Percentiles rank a stretch among this genome's conserved stretches.
phyloP scores from a whole-genome alignment of 345 rosid species.

The Citrus cavaleriei region DNA sequence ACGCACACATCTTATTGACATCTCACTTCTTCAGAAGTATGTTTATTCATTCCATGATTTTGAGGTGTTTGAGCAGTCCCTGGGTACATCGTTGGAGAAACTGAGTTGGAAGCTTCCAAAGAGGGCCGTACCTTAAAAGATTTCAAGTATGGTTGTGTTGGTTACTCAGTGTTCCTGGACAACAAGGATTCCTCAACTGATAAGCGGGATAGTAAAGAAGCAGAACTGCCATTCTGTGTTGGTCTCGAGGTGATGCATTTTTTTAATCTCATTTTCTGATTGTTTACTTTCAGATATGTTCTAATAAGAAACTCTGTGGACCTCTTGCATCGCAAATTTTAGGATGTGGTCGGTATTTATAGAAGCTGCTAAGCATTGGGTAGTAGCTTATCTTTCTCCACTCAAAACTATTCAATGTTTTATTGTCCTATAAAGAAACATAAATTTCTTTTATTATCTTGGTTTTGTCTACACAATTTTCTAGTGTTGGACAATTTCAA shows the following conservation, averaged over 20 bases:
- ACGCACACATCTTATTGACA: not conserved
- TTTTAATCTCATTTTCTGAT: slow-evolving; percentile 6
- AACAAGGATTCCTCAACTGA: slow-evolving; percentile 24
- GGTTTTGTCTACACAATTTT: not conserved
- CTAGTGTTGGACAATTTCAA: not conserved
- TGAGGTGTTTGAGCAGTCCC: slow-evolving; percentile 29
- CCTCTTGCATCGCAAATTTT: not conserved
- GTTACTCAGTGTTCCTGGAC: slow-evolving; percentile 40
- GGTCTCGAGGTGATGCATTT: slow-evolving; percentile 39
- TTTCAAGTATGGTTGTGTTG: slow-evolving; percentile 44
- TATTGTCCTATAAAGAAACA: not conserved
- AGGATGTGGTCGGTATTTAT: not conserved
- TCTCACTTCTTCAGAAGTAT: not conserved
- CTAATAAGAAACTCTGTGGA: not conserved
- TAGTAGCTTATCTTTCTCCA: not conserved
- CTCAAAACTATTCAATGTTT: not conserved
- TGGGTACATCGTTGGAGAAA: slow-evolving; percentile 28
- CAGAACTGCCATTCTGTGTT: slow-evolving; percentile 38
- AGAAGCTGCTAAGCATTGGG: not conserved
- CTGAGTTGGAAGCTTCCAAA: slow-evolving; percentile 38
- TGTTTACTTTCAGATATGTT: not conserved
- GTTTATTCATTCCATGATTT: slow-evolving; percentile 4
- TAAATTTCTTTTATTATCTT: not conserved
- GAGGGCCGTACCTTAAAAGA: slow-evolving; percentile 33
- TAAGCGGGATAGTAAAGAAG: slow-evolving; percentile 15